Evolutionary conservation across 768 basidiomycete species (phyloP), one percentile per base, ranked within the genome.

Genomic region (Podaxis sp.): DNA sequence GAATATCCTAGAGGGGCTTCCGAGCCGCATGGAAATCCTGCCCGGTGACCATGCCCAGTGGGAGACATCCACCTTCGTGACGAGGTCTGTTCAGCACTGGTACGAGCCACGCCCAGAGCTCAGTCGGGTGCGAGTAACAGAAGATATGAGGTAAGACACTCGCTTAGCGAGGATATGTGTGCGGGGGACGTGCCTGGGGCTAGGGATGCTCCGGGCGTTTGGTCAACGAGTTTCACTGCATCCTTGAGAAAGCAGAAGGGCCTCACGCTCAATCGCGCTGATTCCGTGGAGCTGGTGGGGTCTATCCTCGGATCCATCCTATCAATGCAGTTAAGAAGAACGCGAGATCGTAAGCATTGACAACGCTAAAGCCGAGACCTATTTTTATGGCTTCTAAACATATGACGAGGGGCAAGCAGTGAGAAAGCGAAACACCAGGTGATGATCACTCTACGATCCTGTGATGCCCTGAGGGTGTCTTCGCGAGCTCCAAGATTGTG

Each of bases 301-400:
- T 37, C 41, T 41, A 61, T 46, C 60, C 50, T 61, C 60, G 60
- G 60, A 61, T 24, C 53, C 53, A 41, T n/a, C 27, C 58, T 19
- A 27, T 59, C 36, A 38, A n/a, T 17, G 13, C 6, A 4, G 6
- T 25, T 19, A 3, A 29, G 54, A 55, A 55, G 33, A 37, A 55
- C 12, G 37, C 13, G 38, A 9, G n/a, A 15, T n/a, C n/a, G 9
- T n/a, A 3, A n/a, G 19, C 4, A 36, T 50, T 12, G 12, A 33
- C 8, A 33, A 22, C 33, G 33, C n/a, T 36, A 4, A 33, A 27
- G 33, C 24, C n/a, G 53, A 41, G 25, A 57, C 7, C 12, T 57
- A 57, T 57, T 27, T 25, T 37, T 9, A 37, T 25, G n/a, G n/a
- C 37, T 8, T 40, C 37, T 55, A n/a, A 55, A 38, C 54, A 55